A percentile compares a stretch with the other conserved stretches of the same genome.
These are phyloP conservation scores for Ogataea sp. DNA, from an alignment of 805 yeast species.

Conservation along the genomic window DNA sequence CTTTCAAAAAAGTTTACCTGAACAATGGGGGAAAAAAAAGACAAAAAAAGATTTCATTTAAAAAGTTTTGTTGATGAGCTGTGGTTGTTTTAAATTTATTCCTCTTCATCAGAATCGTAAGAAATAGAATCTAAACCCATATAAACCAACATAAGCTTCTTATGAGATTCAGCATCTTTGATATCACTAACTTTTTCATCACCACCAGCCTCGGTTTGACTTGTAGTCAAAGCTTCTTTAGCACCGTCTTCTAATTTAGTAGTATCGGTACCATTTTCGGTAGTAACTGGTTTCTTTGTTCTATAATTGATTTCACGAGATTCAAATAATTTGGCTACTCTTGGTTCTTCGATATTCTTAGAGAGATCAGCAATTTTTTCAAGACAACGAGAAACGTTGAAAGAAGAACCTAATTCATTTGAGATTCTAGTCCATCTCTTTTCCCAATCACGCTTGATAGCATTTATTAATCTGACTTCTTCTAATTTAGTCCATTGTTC, in stretches of 20 bases:
- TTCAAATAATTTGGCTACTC: slow-evolving; percentile 16
- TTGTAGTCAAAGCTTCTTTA: too few relatives aligned
- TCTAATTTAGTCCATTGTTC: slow-evolving; percentile 28
- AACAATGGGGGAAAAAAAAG: too few relatives aligned
- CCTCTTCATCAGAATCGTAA: slow-evolving; percentile 22
- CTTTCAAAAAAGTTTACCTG: too few relatives aligned
- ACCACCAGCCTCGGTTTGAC: slow-evolving; percentile 15
- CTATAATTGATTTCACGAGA: slow-evolving; percentile 17
- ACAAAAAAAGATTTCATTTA: too few relatives aligned
- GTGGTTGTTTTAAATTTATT: slow-evolving; percentile 4
- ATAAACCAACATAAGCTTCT: slow-evolving; percentile 27
- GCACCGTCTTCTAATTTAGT: too few relatives aligned
- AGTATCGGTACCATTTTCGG: slow-evolving; percentile 12
- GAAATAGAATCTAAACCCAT: slow-evolving; percentile 28
- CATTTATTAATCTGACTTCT: slow-evolving; percentile 22
- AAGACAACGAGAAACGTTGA: slow-evolving; percentile 22
- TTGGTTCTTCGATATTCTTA: slow-evolving; percentile 20
- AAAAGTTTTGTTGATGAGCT: not conserved
- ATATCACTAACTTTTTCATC: slow-evolving; percentile 18
- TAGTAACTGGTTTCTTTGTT: not conserved
- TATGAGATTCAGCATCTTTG: slow-evolving; percentile 23
- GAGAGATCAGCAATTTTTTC: slow-evolving; percentile 24
- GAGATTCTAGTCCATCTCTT: slow-evolving; percentile 31
- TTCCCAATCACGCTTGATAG: slow-evolving; percentile 31
- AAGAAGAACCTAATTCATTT: slow-evolving; percentile 21